phyloP scores from a whole-genome alignment of 2,329 filamentous ascomycete species.

The Exophiala sp. region DNA sequence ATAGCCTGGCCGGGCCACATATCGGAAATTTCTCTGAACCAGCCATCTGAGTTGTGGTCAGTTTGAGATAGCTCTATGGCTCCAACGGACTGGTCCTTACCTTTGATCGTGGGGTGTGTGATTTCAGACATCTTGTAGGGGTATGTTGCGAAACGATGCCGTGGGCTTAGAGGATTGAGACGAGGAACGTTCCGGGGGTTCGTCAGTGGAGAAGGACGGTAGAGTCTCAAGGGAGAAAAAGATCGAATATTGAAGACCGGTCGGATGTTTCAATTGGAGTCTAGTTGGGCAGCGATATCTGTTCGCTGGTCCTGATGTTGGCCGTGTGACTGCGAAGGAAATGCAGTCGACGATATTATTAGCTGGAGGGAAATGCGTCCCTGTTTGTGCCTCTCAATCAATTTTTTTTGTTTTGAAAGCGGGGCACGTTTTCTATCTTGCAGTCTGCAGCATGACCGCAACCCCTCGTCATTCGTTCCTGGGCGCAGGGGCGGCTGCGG shows the following conservation, averaged over 20 bases:
- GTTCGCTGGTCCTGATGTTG: too few relatives aligned
- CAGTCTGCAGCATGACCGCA: background rate
- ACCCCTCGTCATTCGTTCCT: background rate
- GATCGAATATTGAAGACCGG: background rate
- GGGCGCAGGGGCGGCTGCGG: background rate
- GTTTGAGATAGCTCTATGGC: background rate
- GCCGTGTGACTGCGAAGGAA: background rate
- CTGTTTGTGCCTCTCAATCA: background rate
- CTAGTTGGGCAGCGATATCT: background rate
- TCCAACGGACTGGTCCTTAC: constrained; percentile 41
- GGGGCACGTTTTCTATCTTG: background rate
- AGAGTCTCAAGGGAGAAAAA: background rate
- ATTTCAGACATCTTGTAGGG: constrained; percentile 59
- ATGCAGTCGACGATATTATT: background rate
- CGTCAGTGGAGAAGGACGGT: background rate
- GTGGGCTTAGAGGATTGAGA: background rate
- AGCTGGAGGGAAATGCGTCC: background rate
- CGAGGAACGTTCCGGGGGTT: constrained; percentile 16
- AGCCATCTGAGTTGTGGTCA: constrained; percentile 70
- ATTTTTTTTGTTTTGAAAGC: background rate
- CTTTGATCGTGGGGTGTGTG: constrained; percentile 73
- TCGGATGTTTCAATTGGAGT: background rate
- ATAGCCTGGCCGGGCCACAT: constrained; percentile 99
- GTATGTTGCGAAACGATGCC: background rate
- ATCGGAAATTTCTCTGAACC: constrained; percentile 97